A percentile compares a stretch with the other conserved stretches of the same genome.
Evolutionary conservation across 805 yeast species (phyloP).

Genomic region (Yamadazyma ubonensis): DNA sequence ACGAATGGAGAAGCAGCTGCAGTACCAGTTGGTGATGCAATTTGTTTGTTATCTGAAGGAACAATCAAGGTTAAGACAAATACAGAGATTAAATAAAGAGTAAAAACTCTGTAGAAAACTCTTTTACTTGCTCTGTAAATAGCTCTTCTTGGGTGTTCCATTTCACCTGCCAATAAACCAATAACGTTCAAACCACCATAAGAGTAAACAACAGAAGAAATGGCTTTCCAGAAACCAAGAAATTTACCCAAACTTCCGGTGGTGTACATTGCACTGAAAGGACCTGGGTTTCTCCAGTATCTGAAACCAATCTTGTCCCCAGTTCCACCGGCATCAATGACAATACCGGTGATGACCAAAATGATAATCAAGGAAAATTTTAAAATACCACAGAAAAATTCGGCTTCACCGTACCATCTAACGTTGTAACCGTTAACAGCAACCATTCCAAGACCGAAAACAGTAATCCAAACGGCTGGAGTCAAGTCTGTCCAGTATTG

Average conservation of each 20-base stretch:
- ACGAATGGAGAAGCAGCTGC: slow-evolving; percentile 41
- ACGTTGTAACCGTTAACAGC: slow-evolving; percentile 36
- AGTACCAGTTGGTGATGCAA: slow-evolving; percentile 28
- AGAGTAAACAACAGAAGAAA: slow-evolving; percentile 40
- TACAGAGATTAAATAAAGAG: slow-evolving; percentile 28
- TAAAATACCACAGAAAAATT: slow-evolving; percentile 25
- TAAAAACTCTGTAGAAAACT: slow-evolving; percentile 28
- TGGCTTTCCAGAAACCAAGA: slow-evolving; percentile 28
- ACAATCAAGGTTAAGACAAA: slow-evolving; percentile 35
- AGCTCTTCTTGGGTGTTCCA: slow-evolving; percentile 31
- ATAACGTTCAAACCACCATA: slow-evolving; percentile 33
- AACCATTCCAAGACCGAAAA: slow-evolving; percentile 37
- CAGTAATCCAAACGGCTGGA: slow-evolving; percentile 46
- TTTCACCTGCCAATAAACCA: slow-evolving; percentile 30
- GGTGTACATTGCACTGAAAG: slow-evolving; percentile 34
- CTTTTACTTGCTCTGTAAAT: slow-evolving; percentile 29
- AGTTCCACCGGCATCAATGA: slow-evolving; percentile 27
- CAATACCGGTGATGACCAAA: slow-evolving; percentile 20
- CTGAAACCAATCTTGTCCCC: slow-evolving; percentile 26
- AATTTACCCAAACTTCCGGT: slow-evolving; percentile 39
- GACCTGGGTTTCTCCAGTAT: slow-evolving; percentile 44
- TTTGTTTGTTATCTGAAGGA: slow-evolving; percentile 25
- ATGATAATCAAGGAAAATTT: slow-evolving; percentile 25
- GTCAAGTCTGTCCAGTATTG: slow-evolving; percentile 45
- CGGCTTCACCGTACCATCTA: slow-evolving; percentile 34